Evolutionary conservation across 352 stramenopile species (phyloP).

Genomic region (Phytophthora fragariaefolia): DNA sequence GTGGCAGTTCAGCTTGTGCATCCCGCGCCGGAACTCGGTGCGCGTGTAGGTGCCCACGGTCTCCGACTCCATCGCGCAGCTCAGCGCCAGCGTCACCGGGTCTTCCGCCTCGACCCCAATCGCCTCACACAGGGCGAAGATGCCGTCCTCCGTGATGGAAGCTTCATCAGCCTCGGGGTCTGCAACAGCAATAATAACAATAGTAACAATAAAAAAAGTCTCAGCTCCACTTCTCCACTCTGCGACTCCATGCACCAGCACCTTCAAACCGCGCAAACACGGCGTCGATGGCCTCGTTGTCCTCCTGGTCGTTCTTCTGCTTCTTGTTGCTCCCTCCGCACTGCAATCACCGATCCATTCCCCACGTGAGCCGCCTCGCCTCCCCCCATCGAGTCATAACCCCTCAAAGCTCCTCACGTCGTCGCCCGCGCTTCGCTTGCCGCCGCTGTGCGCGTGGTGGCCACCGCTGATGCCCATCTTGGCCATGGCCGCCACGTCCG

Average conservation of each 20-base stretch:
- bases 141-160: slow-evolving; percentile 84
- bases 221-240: not conserved
- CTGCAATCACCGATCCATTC: slow-evolving; percentile 15
- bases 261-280: slow-evolving; percentile 75
- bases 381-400: not conserved
- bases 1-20: slow-evolving; percentile 72
- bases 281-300: slow-evolving; percentile 52
- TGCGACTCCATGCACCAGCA: slow-evolving; percentile 8
- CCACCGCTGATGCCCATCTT: slow-evolving; percentile 38
- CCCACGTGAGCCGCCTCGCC: no score
- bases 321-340: slow-evolving; percentile 56
- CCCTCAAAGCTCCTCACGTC: slow-evolving; percentile 29
- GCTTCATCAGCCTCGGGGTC: slow-evolving; percentile 60
- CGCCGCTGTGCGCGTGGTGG: slow-evolving; percentile 22
- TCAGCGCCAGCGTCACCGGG: slow-evolving; percentile 80
- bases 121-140: slow-evolving; percentile 73
- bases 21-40: slow-evolving; percentile 71
- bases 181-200: slow-evolving; percentile 25
- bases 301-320: slow-evolving; percentile 43
- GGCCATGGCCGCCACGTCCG: slow-evolving; percentile 27
- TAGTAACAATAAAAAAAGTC: not conserved
- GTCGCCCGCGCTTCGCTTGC: slow-evolving; percentile 37
- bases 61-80: slow-evolving; percentile 78
- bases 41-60: slow-evolving; percentile 84
- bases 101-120: slow-evolving; percentile 81